Conservation (phyloP, 148 eudicot genomes). For the Camellia granthamiana region DNA sequence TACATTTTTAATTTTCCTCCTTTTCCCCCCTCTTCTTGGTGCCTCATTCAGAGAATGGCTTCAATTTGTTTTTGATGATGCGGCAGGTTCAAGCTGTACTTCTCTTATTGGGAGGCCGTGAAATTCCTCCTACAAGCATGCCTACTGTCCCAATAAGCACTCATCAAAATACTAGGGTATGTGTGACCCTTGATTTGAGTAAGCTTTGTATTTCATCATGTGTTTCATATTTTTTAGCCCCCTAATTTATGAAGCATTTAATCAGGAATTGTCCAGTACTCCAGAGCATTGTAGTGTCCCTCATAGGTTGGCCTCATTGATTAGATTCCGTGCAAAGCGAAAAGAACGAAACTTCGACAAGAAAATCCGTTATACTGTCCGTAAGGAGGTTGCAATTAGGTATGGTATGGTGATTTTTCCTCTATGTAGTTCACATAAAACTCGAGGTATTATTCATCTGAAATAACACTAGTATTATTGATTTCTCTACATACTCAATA, state of each 20-base stretch:
- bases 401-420: conserved; percentile 42
- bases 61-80: conserved; percentile 18
- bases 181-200: conserved; percentile 3
- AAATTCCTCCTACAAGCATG: conserved; percentile 48
- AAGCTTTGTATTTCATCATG: background rate
- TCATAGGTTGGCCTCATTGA: conserved; percentile 72
- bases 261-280: conserved; percentile 47
- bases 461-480: background rate
- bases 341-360: conserved; percentile 78
- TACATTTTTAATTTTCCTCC: background rate
- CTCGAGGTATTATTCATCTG: background rate
- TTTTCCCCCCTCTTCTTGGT: background rate
- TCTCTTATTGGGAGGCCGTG: conserved; percentile 70
- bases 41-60: background rate
- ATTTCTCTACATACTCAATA: background rate
- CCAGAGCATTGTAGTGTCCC: conserved; percentile 63
- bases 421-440: background rate
- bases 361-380: conserved; percentile 82
- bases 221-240: background rate
- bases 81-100: conserved; percentile 82
- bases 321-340: conserved; percentile 77
- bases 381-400: conserved; percentile 86
- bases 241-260: conserved; percentile 8
- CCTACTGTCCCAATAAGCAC: conserved; percentile 48
- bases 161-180: conserved; percentile 48